These are phyloP conservation scores for Suillus luteus DNA, from an alignment of 768 basidiomycete species.

Conservation along the genomic window DNA sequence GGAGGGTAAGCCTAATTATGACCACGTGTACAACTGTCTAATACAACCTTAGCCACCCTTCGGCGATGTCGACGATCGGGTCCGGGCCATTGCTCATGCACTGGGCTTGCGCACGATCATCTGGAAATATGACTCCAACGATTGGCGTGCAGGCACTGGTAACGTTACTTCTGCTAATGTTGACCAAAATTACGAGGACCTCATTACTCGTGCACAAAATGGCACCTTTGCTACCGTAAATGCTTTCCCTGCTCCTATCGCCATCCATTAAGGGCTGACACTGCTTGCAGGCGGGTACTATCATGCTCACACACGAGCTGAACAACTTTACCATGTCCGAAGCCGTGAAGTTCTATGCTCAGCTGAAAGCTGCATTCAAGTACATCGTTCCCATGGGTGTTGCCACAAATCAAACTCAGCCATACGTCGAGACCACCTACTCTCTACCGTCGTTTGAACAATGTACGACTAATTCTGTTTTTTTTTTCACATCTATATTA, in stretches of 20 bases:
- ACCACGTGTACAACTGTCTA: constrained; percentile 1
- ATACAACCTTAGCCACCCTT: constrained; percentile 50
- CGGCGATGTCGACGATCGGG: constrained; percentile 74
- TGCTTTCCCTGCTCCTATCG: neutral
- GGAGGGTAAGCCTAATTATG: constrained; percentile 45
- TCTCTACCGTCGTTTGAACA: constrained; percentile 46
- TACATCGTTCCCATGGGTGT: constrained; percentile 56
- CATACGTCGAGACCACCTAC: constrained; percentile 52
- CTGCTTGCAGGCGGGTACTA: constrained; percentile 44
- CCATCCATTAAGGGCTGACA: neutral
- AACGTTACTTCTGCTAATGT: constrained; percentile 46
- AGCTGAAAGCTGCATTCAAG: constrained; percentile 46
- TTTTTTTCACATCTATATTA: neutral
- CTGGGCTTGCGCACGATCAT: constrained; percentile 72
- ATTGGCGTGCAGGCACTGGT: constrained; percentile 66
- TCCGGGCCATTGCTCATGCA: constrained; percentile 66
- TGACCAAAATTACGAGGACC: constrained; percentile 52
- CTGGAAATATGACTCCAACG: constrained; percentile 71
- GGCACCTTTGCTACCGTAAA: constrained; percentile 44
- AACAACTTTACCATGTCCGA: constrained; percentile 64
- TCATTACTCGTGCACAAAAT: constrained; percentile 48
- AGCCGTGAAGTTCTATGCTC: constrained; percentile 52
- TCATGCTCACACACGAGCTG: constrained; percentile 60
- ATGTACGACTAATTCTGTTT: constrained; percentile 37
- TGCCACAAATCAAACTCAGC: constrained; percentile 50